Base-by-base conservation (phyloP, 2,329 filamentous ascomycete species). In the Aspergillus tamarii region DNA sequence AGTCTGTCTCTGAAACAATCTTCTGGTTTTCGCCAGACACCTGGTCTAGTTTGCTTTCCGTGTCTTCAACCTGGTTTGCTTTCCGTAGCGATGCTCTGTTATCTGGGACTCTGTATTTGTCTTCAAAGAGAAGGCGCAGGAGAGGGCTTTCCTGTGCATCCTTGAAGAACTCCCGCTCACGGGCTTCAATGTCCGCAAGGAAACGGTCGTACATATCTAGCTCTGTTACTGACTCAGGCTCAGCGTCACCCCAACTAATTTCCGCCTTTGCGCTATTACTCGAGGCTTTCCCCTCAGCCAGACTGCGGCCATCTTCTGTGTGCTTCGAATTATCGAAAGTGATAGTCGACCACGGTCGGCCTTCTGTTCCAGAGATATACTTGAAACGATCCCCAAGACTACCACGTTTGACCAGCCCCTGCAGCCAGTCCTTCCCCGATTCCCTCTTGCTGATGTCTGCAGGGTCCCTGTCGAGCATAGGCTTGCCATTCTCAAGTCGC, bases 191-290 rank as follows among this genome's bases (percentile, higher is more conserved):
- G 54, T 80, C 77, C 14, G 74, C 69, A 21, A 84, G 74, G 63
- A 85, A 79, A 14, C 76, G 79, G 61, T 87, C 83, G 64, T 87
- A 87, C 8, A 84, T 69, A 60, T 86, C 85, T 59, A 86, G 72
- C 67, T 88, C 86, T 0, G 82, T 84, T 61, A 72, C 65, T 2
- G 73, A 64, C 14, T 80, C 72, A 30, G 76, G 69, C 57, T 77
- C 32, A 68, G 58, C 75, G 69, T 64, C 76, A 67, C 57, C 75
- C 72, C 56, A 75, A 70, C 53, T 73, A 70, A 39, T 61, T 65
- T 61, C 77, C 41, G 63, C 46, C 67, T 67, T 52, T 64, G 66
- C 30, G 50, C 60, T 39, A 57, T 56, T 6, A 50, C 64, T 50
- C 56, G 48, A 11, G 12, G 66, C n/a, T 7, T 66, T 62, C 26